Conservation (phyloP, 148 eudicot species). For the Arctostaphylos glauca region DNA sequence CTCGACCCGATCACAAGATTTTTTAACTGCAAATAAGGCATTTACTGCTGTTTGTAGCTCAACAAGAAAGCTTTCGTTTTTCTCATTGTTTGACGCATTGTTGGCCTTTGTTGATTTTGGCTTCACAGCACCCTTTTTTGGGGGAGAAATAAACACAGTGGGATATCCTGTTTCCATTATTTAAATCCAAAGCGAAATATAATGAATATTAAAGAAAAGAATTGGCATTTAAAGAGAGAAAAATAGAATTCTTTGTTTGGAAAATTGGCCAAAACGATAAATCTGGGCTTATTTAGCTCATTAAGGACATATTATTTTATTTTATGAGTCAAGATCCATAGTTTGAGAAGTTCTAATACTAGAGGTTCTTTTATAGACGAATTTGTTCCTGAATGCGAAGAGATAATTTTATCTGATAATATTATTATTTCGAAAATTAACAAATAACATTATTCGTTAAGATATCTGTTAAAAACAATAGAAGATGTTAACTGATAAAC, state of each 20-base stretch:
- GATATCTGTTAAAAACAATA: background rate
- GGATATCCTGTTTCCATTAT: background rate
- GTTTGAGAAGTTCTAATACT: no score
- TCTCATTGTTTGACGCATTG: background rate
- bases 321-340: no score
- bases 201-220: background rate
- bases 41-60: background rate
- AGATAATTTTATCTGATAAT: no score
- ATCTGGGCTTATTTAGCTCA: no score
- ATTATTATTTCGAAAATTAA: no score
- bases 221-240: background rate
- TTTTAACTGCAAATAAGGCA: slow-evolving; percentile 21
- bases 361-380: no score
- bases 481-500: no score
- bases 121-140: slow-evolving; percentile 7
- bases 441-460: no score
- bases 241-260: background rate
- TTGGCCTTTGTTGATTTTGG: background rate
- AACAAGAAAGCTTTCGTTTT: background rate
- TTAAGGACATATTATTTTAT: no score
- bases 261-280: no score
- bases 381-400: no score
- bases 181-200: background rate
- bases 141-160: background rate
- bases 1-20: slow-evolving; percentile 26